phyloP scores from a whole-genome alignment of 1,284 basidiomycete genomes.

The Puccinia novopanici region DNA sequence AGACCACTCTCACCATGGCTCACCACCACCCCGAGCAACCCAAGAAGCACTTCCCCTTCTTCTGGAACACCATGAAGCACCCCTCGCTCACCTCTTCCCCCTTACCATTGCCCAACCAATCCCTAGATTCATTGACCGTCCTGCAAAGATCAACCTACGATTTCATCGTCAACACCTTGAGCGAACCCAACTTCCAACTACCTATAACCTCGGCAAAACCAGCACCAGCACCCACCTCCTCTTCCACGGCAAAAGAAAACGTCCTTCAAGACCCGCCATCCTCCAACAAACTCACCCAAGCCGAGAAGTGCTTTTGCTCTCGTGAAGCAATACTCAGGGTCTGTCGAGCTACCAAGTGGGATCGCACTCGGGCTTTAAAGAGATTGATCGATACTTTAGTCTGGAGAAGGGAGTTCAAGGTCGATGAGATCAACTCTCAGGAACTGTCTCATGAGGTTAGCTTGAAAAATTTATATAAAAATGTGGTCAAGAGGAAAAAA shows the following conservation, averaged over 20 bases:
- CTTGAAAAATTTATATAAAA: no score
- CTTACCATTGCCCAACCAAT: not conserved
- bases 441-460: slow-evolving; percentile 22
- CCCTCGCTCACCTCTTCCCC: not conserved
- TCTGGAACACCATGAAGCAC: slow-evolving; percentile 6
- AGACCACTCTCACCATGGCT: not conserved
- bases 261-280: not conserved
- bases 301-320: slow-evolving; percentile 58
- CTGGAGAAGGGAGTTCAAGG: slow-evolving; percentile 60
- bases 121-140: not conserved
- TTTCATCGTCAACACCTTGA: not conserved
- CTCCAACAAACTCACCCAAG: slow-evolving; percentile 51
- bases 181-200: slow-evolving; percentile 10
- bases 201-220: not conserved
- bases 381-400: slow-evolving; percentile 59
- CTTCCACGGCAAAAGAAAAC: no score
- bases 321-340: slow-evolving; percentile 59
- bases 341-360: slow-evolving; percentile 60
- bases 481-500: no score
- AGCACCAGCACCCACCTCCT: not conserved
- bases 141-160: slow-evolving; percentile 1
- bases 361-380: slow-evolving; percentile 57
- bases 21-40: not conserved
- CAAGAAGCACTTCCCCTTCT: slow-evolving; percentile 4
- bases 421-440: slow-evolving; percentile 56